Conservation (phyloP, 164 flowering plant genomes). For the Vitis rupestris region DNA sequence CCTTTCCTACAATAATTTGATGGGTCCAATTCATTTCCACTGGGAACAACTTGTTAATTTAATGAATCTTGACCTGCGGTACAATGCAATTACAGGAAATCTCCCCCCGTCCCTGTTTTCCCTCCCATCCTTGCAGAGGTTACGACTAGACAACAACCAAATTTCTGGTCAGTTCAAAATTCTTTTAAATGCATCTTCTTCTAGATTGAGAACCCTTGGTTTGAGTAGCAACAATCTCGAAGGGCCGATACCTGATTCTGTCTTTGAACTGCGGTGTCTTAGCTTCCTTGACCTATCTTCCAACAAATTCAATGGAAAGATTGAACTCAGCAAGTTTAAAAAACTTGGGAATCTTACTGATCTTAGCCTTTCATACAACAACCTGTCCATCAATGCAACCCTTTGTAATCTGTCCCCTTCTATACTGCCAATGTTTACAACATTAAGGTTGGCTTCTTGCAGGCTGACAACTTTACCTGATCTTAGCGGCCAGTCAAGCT, state of each 20-base stretch:
- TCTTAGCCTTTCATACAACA: slow-evolving; percentile 4
- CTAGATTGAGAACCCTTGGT: slow-evolving; percentile 21
- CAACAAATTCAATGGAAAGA: slow-evolving; percentile 36
- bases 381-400: slow-evolving; percentile 9
- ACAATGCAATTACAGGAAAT: slow-evolving; percentile 39
- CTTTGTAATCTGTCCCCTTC: slow-evolving; percentile 16
- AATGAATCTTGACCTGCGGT: slow-evolving; percentile 20
- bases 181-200: slow-evolving; percentile 15
- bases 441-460: slow-evolving; percentile 44
- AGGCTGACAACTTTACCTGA: slow-evolving; percentile 31
- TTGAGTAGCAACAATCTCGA: slow-evolving; percentile 32
- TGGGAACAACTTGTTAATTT: slow-evolving; percentile 28
- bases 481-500: slow-evolving; percentile 22
- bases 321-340: slow-evolving; percentile 16
- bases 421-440: slow-evolving; percentile 23
- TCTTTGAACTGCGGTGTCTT: slow-evolving; percentile 29
- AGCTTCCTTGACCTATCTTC: background rate
- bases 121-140: slow-evolving; percentile 28
- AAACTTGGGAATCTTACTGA: slow-evolving; percentile 21
- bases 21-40: slow-evolving; percentile 25
- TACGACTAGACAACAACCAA: slow-evolving; percentile 32
- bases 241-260: slow-evolving; percentile 33
- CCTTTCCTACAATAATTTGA: slow-evolving; percentile 2
- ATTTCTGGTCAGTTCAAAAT: slow-evolving; percentile 29
- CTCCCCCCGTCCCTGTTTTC: slow-evolving; percentile 42